Evolutionary conservation across 495 filamentous ascomycete species (phyloP).

Genomic region (Aspergillus nanangensis): DNA sequence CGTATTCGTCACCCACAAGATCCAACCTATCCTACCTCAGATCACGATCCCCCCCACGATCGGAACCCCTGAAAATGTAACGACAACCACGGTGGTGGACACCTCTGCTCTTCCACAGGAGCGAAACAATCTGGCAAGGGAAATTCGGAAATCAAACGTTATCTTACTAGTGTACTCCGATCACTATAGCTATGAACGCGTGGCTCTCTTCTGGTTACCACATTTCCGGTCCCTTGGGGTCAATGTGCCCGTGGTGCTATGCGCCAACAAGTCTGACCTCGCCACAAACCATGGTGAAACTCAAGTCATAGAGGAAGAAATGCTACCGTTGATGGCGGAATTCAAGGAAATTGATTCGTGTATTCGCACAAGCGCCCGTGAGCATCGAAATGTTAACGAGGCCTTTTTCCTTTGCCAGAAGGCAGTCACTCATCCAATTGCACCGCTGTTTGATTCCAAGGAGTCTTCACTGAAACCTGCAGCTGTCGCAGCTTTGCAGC

Average conservation of each 20-base stretch:
- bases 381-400: conserved; percentile 94
- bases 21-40: conserved; percentile 88
- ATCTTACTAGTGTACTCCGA: conserved; percentile 97
- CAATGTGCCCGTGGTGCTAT: conserved; percentile 96
- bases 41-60: conserved; percentile 88
- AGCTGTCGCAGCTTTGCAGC: conserved; percentile 75
- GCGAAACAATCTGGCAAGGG: conserved; percentile 78
- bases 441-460: conserved; percentile 93
- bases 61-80: conserved; percentile 90
- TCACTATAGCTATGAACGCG: conserved; percentile 97
- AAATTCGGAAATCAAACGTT: conserved; percentile 93
- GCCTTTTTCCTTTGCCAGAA: conserved; percentile 97
- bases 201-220: conserved; percentile 96
- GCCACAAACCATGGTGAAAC: conserved; percentile 62
- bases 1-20: conserved; percentile 87
- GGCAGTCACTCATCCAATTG: conserved; percentile 96
- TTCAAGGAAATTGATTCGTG: conserved; percentile 99
- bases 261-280: conserved; percentile 94
- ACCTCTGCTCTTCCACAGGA: conserved; percentile 95
- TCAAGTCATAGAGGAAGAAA: conserved; percentile 90
- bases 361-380: conserved; percentile 89
- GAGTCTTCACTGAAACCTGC: conserved; percentile 84
- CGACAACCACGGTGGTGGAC: conserved; percentile 91
- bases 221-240: conserved; percentile 95
- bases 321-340: conserved; percentile 96